phyloP scores from a whole-genome alignment of 305 asterid genomes.

The Petunia hybrid region DNA sequence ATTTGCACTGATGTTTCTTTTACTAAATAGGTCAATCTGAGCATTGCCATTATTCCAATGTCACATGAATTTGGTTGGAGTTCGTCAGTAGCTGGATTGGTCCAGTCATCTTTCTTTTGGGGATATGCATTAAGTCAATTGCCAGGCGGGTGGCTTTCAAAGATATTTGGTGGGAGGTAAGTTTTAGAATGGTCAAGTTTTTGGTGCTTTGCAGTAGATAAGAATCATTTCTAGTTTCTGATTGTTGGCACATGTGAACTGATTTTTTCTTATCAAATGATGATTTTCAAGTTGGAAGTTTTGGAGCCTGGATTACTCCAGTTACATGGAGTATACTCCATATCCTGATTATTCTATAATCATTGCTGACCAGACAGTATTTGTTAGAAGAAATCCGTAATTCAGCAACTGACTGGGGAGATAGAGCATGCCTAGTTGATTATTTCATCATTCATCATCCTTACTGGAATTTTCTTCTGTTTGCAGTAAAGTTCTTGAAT shows the following conservation, averaged over 20 bases:
- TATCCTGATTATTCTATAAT: neutral
- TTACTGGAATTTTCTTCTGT: constrained; percentile 34
- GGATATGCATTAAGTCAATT: constrained; percentile 98
- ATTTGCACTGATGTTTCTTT: constrained; percentile 38
- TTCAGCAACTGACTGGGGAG: neutral
- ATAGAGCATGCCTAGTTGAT: neutral
- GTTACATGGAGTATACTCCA: neutral
- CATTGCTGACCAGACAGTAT: neutral
- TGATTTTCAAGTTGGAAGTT: too few relatives aligned
- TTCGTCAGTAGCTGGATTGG: constrained; percentile 94
- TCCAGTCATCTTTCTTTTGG: constrained; percentile 99
- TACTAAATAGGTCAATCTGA: constrained; percentile 82
- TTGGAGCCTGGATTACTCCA: too few relatives aligned
- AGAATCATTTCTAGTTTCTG: constrained; percentile 27
- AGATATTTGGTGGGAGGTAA: constrained; percentile 95
- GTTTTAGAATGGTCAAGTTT: constrained; percentile 35
- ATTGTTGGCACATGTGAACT: neutral
- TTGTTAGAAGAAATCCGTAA: neutral
- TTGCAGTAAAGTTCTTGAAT: constrained; percentile 86
- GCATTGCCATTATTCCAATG: constrained; percentile 97
- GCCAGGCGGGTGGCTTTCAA: constrained; percentile 99
- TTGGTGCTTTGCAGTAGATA: neutral
- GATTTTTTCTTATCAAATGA: too few relatives aligned
- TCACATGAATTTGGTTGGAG: constrained; percentile 98
- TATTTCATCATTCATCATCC: constrained; percentile 29